These are phyloP conservation scores for Candida morakotiae DNA, from an alignment of 805 yeast genomes.

Conservation along the genomic window DNA sequence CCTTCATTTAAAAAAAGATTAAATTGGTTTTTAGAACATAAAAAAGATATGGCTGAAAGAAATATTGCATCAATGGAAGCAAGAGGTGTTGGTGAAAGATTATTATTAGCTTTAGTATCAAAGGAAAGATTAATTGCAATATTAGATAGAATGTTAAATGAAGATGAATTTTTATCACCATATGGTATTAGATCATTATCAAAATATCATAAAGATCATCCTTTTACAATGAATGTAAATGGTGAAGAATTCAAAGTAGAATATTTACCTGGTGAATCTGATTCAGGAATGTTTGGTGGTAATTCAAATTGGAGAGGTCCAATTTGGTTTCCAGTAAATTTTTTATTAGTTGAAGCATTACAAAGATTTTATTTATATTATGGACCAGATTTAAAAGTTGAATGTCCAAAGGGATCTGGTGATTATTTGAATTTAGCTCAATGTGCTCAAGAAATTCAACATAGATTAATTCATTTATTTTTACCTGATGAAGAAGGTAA, in stretches of 20 bases:
- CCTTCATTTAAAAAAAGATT: slow-evolving; percentile 81
- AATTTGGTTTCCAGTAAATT: slow-evolving; percentile 93
- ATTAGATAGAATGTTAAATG: slow-evolving; percentile 77
- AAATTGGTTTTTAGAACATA: slow-evolving; percentile 76
- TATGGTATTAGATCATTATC: slow-evolving; percentile 88
- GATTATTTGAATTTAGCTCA: slow-evolving; percentile 72
- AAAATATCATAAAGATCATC: slow-evolving; percentile 78
- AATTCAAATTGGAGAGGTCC: slow-evolving; percentile 98
- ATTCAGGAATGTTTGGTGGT: slow-evolving; percentile 93
- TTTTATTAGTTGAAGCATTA: slow-evolving; percentile 77
- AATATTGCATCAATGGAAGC: slow-evolving; percentile 82
- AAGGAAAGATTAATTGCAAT: slow-evolving; percentile 75
- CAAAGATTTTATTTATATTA: slow-evolving; percentile 85
- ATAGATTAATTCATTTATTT: slow-evolving; percentile 75
- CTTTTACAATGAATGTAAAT: slow-evolving; percentile 78
- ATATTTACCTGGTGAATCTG: slow-evolving; percentile 85
- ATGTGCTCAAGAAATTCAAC: slow-evolving; percentile 87
- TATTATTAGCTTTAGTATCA: slow-evolving; percentile 74
- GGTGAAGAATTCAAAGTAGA: slow-evolving; percentile 67
- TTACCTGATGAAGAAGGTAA: slow-evolving; percentile 59
- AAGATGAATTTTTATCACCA: slow-evolving; percentile 76
- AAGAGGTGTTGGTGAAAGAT: slow-evolving; percentile 78
- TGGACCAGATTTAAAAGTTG: slow-evolving; percentile 80
- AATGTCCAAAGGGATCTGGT: slow-evolving; percentile 85
- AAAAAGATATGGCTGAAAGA: slow-evolving; percentile 65